phyloP scores from a whole-genome alignment of 2,329 filamentous ascomycete genomes.

The Colletotrichum incanum region DNA sequence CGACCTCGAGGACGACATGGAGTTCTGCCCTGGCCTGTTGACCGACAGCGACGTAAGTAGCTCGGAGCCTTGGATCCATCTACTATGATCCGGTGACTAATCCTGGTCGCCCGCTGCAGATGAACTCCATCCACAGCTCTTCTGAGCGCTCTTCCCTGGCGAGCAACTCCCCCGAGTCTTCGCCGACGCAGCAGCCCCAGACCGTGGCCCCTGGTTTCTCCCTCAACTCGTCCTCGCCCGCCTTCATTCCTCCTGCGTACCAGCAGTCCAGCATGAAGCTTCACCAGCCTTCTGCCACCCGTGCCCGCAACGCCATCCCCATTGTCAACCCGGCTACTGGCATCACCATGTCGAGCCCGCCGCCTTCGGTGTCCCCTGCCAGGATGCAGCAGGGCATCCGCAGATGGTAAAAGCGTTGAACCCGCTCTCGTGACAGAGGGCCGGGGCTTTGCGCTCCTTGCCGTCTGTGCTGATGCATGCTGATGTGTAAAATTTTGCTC shows the following conservation, averaged over 20 bases:
- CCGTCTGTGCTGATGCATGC: constrained; percentile 56
- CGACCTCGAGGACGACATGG: constrained; percentile 94
- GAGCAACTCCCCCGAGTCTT: constrained; percentile 93
- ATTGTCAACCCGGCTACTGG: constrained; percentile 97
- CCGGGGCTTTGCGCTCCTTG: constrained; percentile 52
- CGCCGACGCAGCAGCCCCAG: constrained; percentile 89
- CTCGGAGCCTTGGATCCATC: constrained; percentile 23
- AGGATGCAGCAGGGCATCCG: constrained; percentile 72
- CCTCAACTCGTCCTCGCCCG: constrained; percentile 76
- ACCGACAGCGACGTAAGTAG: constrained; percentile 91
- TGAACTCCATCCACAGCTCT: constrained; percentile 91
- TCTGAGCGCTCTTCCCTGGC: constrained; percentile 96
- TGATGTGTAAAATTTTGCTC: constrained; percentile 55
- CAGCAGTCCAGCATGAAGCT: constrained; percentile 81
- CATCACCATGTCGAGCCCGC: constrained; percentile 89
- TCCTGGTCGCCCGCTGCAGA: constrained; percentile 66
- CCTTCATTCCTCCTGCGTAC: constrained; percentile 76
- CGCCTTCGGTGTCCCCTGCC: constrained; percentile 77
- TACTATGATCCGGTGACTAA: constrained; percentile 43
- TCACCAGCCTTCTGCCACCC: constrained; percentile 91
- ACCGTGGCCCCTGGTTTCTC: constrained; percentile 85
- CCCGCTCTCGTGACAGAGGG: constrained; percentile 53
- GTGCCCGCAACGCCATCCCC: constrained; percentile 94
- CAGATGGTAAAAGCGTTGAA: constrained; percentile 66
- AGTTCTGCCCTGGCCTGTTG: constrained; percentile 94